These are phyloP conservation scores for Poteriospumella lacustris DNA, from an alignment of 108 stramenopile species.

Conservation along the genomic window DNA sequence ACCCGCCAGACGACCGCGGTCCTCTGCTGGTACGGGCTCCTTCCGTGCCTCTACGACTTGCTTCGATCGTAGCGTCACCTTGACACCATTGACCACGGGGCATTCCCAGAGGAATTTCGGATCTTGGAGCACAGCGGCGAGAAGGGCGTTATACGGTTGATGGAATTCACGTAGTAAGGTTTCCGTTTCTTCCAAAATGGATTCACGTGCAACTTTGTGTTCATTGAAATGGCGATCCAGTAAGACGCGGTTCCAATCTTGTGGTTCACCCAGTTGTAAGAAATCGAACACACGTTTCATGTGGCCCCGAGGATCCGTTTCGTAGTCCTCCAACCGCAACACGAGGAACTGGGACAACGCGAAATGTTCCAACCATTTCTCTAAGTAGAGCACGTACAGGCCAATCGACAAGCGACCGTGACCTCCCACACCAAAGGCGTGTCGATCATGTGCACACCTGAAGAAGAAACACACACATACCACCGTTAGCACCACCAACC, in stretches of 20 bases:
- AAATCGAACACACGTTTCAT: conserved; percentile 3
- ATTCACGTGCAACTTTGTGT: not conserved
- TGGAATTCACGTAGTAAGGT: not conserved
- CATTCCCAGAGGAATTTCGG: no score
- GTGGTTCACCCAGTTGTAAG: conserved; percentile 22
- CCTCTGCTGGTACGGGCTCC: no score
- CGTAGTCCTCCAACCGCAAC: conserved; percentile 21
- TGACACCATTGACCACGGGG: no score
- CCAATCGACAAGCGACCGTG: conserved; percentile 4
- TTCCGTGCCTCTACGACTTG: no score
- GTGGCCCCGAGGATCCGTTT: not conserved
- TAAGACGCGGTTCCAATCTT: not conserved
- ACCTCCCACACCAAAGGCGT: not conserved
- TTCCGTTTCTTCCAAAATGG: conserved; percentile 21
- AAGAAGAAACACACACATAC: no score
- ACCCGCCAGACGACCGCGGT: no score
- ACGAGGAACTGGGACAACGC: not conserved
- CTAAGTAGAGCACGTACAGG: conserved; percentile 10
- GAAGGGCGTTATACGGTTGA: conserved; percentile 25
- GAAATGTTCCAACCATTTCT: conserved; percentile 24
- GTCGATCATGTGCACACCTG: conserved; percentile 9
- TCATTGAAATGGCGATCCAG: not conserved
- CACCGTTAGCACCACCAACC: no score
- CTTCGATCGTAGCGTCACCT: no score
- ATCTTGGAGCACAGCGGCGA: conserved; percentile 12